Evolutionary conservation across 2,329 filamentous ascomycete genomes (phyloP).

Genomic region (Lojkania enalia): DNA sequence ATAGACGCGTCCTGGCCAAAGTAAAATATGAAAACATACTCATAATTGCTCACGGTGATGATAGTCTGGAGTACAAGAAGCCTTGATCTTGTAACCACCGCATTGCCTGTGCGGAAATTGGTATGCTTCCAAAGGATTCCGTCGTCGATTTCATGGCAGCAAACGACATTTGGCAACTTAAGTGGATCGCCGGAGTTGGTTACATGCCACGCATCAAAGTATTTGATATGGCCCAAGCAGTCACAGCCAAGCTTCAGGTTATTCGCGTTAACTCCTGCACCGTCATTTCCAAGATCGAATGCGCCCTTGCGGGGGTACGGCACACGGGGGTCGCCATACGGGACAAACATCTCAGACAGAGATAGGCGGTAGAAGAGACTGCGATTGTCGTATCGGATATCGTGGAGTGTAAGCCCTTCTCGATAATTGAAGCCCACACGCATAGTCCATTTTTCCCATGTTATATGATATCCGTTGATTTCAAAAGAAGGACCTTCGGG

Average conservation of each 20-base stretch:
- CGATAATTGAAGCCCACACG: conserved; percentile 52
- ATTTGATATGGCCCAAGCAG: conserved; percentile 50
- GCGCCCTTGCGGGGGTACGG: conserved; percentile 50
- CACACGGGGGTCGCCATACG: conserved; percentile 48
- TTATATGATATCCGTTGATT: conserved; percentile 21
- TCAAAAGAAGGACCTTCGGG: conserved; percentile 31
- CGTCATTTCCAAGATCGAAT: conserved; percentile 51
- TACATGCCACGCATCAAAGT: conserved; percentile 47
- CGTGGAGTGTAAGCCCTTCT: conserved; percentile 49
- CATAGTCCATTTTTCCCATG: conserved; percentile 52
- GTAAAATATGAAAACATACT: conserved; percentile 19
- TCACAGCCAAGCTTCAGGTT: conserved; percentile 50
- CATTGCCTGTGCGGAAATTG: conserved; percentile 20
- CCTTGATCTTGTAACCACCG: conserved; percentile 14
- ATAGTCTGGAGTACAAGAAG: conserved; percentile 18
- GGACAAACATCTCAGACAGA: conserved; percentile 51
- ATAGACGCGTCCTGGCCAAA: conserved; percentile 20
- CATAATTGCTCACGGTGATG: conserved; percentile 18
- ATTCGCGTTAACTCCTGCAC: conserved; percentile 49
- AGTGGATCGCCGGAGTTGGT: conserved; percentile 41
- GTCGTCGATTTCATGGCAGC: conserved; percentile 63
- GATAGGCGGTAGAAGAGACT: conserved; percentile 49
- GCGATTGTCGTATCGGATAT: conserved; percentile 46
- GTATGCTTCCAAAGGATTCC: conserved; percentile 24
- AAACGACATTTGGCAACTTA: conserved; percentile 48